Evolutionary conservation across 1,284 basidiomycete species (phyloP).

Genomic region (Earliella scabrosa): DNA sequence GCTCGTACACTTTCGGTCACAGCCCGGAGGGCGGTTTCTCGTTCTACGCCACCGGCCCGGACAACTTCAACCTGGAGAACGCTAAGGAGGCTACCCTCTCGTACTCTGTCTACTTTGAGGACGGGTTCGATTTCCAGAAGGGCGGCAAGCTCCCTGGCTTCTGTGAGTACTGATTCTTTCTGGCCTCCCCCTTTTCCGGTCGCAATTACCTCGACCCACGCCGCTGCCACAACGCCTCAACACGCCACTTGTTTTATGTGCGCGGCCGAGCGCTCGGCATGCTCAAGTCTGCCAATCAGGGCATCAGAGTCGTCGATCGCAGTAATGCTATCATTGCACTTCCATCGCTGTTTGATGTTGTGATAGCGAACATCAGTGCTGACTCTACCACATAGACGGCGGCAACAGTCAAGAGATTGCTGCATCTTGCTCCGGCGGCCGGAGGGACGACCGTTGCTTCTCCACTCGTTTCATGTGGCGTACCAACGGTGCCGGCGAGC

Average conservation of each 20-base stretch:
- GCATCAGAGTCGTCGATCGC: not conserved
- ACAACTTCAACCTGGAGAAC: slow-evolving; percentile 47
- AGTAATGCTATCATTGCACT: not conserved
- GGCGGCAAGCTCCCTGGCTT: slow-evolving; percentile 39
- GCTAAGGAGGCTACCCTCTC: slow-evolving; percentile 55
- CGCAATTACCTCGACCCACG: not conserved
- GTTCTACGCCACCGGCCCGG: slow-evolving; percentile 57
- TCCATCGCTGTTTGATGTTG: no score
- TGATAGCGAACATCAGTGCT: not conserved
- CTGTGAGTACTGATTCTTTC: slow-evolving; percentile 29
- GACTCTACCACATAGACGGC: slow-evolving; percentile 42
- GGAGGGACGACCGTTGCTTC: slow-evolving; percentile 51
- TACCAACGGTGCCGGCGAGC: slow-evolving; percentile 52
- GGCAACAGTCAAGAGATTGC: slow-evolving; percentile 49
- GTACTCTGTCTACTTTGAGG: slow-evolving; percentile 66
- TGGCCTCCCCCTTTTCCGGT: not conserved
- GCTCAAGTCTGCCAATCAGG: not conserved
- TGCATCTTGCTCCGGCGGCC: slow-evolving; percentile 56
- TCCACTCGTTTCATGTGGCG: slow-evolving; percentile 65
- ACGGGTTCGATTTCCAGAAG: slow-evolving; percentile 47
- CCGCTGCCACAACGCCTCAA: not conserved
- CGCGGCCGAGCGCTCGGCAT: no score
- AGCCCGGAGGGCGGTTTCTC: slow-evolving; percentile 60
- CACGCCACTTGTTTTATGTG: no score
- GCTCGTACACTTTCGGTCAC: slow-evolving; percentile 61